Percentiles rank a stretch among this genome's conserved stretches.
These are phyloP conservation scores for Wickerhamiella nectarea DNA, from an alignment of 805 yeast species.

Conservation along the genomic window DNA sequence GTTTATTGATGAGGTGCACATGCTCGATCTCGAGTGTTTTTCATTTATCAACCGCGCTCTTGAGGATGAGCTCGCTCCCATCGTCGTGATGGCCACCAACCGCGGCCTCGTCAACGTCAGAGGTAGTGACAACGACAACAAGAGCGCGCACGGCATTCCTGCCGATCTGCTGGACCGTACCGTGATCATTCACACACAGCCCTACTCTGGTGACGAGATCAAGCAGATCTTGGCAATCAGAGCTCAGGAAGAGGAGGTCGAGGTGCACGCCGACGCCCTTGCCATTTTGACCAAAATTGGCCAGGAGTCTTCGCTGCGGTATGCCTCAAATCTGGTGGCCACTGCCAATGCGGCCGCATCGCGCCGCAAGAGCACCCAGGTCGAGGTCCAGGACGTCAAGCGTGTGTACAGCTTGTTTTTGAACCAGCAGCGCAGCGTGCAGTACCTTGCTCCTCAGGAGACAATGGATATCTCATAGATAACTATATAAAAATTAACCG, in stretches of 20 bases:
- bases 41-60: slow-evolving; percentile 90
- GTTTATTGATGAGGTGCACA: slow-evolving; percentile 95
- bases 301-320: slow-evolving; percentile 77
- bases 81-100: slow-evolving; percentile 96
- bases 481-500: slow-evolving; percentile 1
- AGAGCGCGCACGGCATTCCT: slow-evolving; percentile 97
- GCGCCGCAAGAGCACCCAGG: slow-evolving; percentile 58
- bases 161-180: slow-evolving; percentile 87
- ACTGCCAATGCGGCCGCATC: slow-evolving; percentile 78
- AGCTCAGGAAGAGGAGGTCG: slow-evolving; percentile 89
- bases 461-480: slow-evolving; percentile 3
- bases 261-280: slow-evolving; percentile 65
- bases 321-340: slow-evolving; percentile 80
- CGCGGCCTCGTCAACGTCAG: slow-evolving; percentile 88
- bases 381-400: slow-evolving; percentile 72
- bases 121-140: slow-evolving; percentile 65
- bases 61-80: slow-evolving; percentile 93
- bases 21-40: slow-evolving; percentile 94
- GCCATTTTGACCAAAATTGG: slow-evolving; percentile 83
- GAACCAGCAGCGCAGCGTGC: slow-evolving; percentile 81
- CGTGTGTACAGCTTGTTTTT: slow-evolving; percentile 75
- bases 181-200: slow-evolving; percentile 75
- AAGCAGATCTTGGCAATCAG: slow-evolving; percentile 76
- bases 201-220: slow-evolving; percentile 71
- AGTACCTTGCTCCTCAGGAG: slow-evolving; percentile 42